Evolutionary conservation across 768 basidiomycete genomes (phyloP).

Genomic region (Lenzites betulinus): DNA sequence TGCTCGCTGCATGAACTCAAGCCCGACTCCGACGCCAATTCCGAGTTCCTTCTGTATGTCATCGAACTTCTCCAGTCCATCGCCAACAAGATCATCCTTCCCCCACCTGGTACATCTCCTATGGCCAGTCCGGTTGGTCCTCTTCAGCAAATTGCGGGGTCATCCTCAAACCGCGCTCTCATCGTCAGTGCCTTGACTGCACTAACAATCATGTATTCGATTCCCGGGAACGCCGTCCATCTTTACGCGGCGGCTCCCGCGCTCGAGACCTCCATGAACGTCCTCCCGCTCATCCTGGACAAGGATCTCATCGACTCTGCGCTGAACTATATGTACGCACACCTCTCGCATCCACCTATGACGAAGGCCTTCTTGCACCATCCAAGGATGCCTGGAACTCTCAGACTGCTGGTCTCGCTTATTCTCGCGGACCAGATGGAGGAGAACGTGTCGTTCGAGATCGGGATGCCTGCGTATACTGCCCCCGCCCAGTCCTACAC

Average conservation of each 20-base stretch:
- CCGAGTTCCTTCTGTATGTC: conserved; percentile 70
- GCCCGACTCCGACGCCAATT: conserved; percentile 61
- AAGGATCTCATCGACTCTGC: conserved; percentile 68
- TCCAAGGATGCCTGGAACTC: conserved; percentile 66
- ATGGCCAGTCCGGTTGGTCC: conserved; percentile 54
- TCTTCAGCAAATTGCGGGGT: conserved; percentile 54
- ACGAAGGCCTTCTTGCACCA: conserved; percentile 77
- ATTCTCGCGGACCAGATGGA: conserved; percentile 73
- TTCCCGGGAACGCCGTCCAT: conserved; percentile 57
- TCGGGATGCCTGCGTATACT: conserved; percentile 60
- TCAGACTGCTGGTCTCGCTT: conserved; percentile 67
- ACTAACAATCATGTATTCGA: conserved; percentile 63
- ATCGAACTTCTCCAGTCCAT: conserved; percentile 73
- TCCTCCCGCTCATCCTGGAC: conserved; percentile 74
- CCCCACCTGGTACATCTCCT: conserved; percentile 33
- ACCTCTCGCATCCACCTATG: conserved; percentile 73
- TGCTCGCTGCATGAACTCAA: conserved; percentile 65
- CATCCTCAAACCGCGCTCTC: conserved; percentile 72
- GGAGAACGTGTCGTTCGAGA: conserved; percentile 62
- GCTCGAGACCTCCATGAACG: conserved; percentile 63
- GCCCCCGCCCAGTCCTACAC: conserved; percentile 49
- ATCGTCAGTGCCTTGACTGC: conserved; percentile 66
- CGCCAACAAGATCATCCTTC: conserved; percentile 46
- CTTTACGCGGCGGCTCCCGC: conserved; percentile 59
- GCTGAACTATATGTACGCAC: conserved; percentile 73